Percentiles rank a stretch among this genome's conserved stretches.
Evolutionary conservation across 306 rosid species (phyloP).

Genomic region (Canavalia ensiformis): DNA sequence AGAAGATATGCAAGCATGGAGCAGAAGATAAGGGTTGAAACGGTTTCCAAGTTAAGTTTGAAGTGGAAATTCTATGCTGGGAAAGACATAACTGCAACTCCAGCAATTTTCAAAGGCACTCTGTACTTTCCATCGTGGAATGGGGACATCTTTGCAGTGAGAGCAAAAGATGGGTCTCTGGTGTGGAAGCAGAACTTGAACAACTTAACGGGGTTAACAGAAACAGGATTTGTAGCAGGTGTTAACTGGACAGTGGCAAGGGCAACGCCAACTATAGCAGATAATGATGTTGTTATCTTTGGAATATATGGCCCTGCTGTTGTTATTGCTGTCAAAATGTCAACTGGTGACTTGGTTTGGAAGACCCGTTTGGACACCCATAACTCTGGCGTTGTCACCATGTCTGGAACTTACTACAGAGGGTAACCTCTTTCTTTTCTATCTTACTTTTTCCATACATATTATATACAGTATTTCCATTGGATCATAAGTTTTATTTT

Average conservation of each 20-base stretch:
- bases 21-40: conserved; percentile 59
- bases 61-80: conserved; percentile 71
- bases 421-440: conserved; percentile 49
- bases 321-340: conserved; percentile 59
- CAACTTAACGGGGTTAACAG: conserved; percentile 54
- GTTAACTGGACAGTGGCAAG: conserved; percentile 59
- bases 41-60: conserved; percentile 43
- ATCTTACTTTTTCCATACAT: neutral
- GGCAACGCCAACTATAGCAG: conserved; percentile 62
- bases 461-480: no score
- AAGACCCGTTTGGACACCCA: conserved; percentile 52
- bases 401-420: conserved; percentile 68
- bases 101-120: conserved; percentile 54
- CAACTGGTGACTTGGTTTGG: conserved; percentile 61
- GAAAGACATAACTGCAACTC: conserved; percentile 66
- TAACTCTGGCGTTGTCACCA: conserved; percentile 50
- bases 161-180: conserved; percentile 37
- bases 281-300: neutral
- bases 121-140: conserved; percentile 78
- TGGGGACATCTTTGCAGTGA: conserved; percentile 64
- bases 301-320: conserved; percentile 67
- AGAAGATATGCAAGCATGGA: conserved; percentile 70
- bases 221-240: conserved; percentile 48
- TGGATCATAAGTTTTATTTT: no score
- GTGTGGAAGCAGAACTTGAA: conserved; percentile 51